Base-by-base conservation (phyloP, 2,329 filamentous ascomycete genomes). In the Sporothrix phasma region DNA sequence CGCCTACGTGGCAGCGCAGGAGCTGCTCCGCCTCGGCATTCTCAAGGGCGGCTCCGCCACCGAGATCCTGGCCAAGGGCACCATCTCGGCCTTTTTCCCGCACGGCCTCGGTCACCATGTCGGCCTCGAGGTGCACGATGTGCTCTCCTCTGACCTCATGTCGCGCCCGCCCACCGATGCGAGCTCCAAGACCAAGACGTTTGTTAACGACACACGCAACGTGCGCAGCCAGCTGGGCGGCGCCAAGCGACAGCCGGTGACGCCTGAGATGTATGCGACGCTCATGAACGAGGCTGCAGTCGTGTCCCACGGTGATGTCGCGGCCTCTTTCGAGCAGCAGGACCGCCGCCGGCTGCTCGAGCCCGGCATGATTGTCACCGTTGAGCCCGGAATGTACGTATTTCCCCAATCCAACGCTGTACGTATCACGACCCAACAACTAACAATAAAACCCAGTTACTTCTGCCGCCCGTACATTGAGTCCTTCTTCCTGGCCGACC, bases 401-500 rank as follows among this genome's bases (percentile, higher is more conserved):
- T n/a, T n/a, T n/a, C n/a, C n/a, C n/a, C n/a, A n/a, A n/a, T n/a
- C n/a, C n/a, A n/a, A n/a, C n/a, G n/a, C n/a, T n/a, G n/a, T n/a
- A n/a, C n/a, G n/a, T n/a, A n/a, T n/a, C n/a, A n/a, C n/a, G n/a
- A n/a, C n/a, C n/a, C n/a, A n/a, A n/a, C n/a, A n/a, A n/a, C n/a
- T n/a, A n/a, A n/a, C n/a, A n/a, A n/a, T n/a, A n/a, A n/a, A n/a
- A n/a, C n/a, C n/a, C n/a, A 86, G 87, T 45, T 92, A 92, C 74
- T 92, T 92, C 75, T 88, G 86, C 73, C 80, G 82, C 41, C 87
- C 85, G 63, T 91, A 89, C 67, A 83, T 92, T 66, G 83, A 90
- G 76, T 83, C 84, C 22, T 87, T 86, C 72, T 83, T 89, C 72
- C 79, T 88, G 69, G 78, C 81, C 61, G 79, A 83, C 65, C 80